Percentiles rank a stretch among this genome's conserved stretches.
Evolutionary conservation across 306 rosid genomes (phyloP).

Genomic region (Corylus americana): DNA sequence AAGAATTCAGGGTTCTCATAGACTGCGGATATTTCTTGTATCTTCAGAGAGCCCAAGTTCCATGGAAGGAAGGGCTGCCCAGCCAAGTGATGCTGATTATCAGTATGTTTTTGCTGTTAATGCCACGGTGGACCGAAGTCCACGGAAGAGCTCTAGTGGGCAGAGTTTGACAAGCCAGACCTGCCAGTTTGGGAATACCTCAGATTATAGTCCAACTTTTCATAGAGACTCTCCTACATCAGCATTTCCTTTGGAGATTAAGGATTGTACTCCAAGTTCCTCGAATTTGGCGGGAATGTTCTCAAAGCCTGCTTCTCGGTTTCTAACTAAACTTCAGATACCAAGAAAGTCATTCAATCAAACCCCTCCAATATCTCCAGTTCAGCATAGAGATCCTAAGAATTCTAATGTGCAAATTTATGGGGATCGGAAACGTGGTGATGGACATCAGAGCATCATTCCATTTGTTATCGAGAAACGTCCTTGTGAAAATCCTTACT

Average conservation of each 20-base stretch:
- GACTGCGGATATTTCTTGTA: constrained; percentile 78
- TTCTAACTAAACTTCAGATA: constrained; percentile 41
- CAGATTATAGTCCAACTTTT: constrained; percentile 63
- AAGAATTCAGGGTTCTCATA: constrained; percentile 70
- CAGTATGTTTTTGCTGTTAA: constrained; percentile 81
- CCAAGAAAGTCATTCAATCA: constrained; percentile 49
- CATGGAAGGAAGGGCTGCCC: constrained; percentile 53
- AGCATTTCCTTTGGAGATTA: constrained; percentile 48
- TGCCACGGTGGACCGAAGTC: constrained; percentile 68
- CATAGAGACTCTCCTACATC: constrained; percentile 45
- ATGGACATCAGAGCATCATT: constrained; percentile 38
- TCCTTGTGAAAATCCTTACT: constrained; percentile 44
- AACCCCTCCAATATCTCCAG: constrained; percentile 47
- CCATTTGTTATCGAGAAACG: constrained; percentile 47
- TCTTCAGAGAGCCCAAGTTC: constrained; percentile 66
- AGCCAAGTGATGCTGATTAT: constrained; percentile 52
- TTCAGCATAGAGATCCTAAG: constrained; percentile 49
- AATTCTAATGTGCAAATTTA: constrained; percentile 36
- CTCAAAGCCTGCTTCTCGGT: constrained; percentile 51
- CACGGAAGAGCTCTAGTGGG: constrained; percentile 51
- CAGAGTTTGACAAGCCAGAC: constrained; percentile 56
- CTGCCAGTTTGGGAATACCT: constrained; percentile 55
- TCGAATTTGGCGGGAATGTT: constrained; percentile 40
- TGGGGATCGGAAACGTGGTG: constrained; percentile 41
- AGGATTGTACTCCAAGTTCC: constrained; percentile 48